Conservation (phyloP, 306 rosid genomes). For the Dryas alaskensis region DNA sequence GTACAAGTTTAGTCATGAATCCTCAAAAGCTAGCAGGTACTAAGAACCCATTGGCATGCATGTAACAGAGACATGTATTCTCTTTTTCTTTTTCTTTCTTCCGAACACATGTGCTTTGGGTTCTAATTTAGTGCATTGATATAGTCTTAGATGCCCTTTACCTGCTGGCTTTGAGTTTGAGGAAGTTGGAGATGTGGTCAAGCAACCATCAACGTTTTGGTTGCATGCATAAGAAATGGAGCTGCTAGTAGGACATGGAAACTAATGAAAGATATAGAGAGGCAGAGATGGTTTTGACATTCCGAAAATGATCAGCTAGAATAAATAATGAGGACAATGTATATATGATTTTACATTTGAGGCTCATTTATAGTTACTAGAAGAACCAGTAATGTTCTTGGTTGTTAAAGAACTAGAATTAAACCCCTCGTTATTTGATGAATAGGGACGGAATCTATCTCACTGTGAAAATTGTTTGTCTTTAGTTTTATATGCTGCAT, state of each 20-base stretch:
- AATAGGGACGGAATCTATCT: not conserved
- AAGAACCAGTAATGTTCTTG: not conserved
- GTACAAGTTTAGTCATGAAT: not conserved
- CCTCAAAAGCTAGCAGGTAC: not conserved
- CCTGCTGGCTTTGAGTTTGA: not conserved
- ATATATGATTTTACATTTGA: not conserved
- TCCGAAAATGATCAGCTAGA: no score
- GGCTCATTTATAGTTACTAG: not conserved
- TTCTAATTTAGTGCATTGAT: not conserved
- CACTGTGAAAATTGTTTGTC: not conserved
- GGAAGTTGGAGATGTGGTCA: not conserved
- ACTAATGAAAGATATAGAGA: not conserved
- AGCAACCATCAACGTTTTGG: not conserved
- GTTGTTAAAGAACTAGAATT: not conserved
- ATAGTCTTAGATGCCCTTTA: not conserved
- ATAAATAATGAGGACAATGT: not conserved
- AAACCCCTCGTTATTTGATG: not conserved
- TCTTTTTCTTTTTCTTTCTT: not conserved
- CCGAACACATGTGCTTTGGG: not conserved
- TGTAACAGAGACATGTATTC: not conserved
- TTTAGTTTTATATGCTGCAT: not conserved
- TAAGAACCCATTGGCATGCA: not conserved
- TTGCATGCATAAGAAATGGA: not conserved
- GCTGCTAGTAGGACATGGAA: not conserved
- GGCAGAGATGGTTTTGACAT: not conserved